Evolutionary conservation across 768 basidiomycete genomes (phyloP), one percentile per base, ranked within the genome.

Genomic region (Suillus cothurnatus): DNA sequence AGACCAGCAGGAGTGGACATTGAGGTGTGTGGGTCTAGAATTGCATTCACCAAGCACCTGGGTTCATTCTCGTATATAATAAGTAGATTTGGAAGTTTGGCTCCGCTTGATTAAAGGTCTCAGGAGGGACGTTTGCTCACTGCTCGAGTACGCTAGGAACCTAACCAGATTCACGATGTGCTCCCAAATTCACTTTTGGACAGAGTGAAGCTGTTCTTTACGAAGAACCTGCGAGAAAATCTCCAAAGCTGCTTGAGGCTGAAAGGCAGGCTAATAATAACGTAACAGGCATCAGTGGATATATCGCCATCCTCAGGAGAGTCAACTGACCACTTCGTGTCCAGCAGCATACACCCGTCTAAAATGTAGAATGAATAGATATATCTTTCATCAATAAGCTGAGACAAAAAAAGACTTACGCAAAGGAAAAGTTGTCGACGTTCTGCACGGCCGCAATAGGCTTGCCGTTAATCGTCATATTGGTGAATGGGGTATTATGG

Each of bases 391-490:
- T 26, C 8, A 17, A 26, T 5, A 41, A 47, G 17, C 1, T 11
- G 9, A 31, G 8, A 52, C 17, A 7, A 19, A 52, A 47, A 39
- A 28, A 28, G 21, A 82, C 87, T 69, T 64, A 88, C 87, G 87
- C 89, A 72, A 90, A 68, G 52, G 52, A 19, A 19, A 53, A 53
- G 21, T 87, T 87, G 66, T 86, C 86, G 39, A 90, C 84, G 60
- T 89, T 88, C 71, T 87, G 83, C 21, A 88, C 80, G 0, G 86
- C 84, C 0, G 86, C 88, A 6, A 90, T 82, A 0, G 85, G 68
- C 6, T 72, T 74, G 2, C 83, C 86, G 43, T 80, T 61, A 32
- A 89, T 81, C 0, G 88, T 88, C 77, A 89, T 88, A 66, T 88
- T 88, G 6, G 68, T 81, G 19, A 81, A 78, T 17, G 80, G 78